Evolutionary conservation across 805 yeast genomes (phyloP).

Genomic region (Priceomyces medius): DNA sequence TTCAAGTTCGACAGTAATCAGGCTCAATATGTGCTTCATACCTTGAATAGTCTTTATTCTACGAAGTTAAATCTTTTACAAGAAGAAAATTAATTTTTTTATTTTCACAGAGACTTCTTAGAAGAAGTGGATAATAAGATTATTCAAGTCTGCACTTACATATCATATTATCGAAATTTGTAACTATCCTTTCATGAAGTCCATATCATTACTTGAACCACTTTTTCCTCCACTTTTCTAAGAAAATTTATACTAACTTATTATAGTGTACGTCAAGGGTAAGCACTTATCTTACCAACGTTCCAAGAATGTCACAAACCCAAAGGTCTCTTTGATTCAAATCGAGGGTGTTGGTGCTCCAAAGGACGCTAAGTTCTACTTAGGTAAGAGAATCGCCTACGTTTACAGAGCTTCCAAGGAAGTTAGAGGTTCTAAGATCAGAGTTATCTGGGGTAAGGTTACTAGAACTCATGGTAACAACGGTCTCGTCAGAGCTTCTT

Average conservation of each 20-base stretch:
- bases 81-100: too few relatives aligned
- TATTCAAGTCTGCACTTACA: too few relatives aligned
- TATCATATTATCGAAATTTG: too few relatives aligned
- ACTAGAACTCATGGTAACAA: conserved; percentile 98
- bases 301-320: conserved; percentile 97
- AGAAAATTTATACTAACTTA: conserved; percentile 28
- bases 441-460: conserved; percentile 99
- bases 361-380: conserved; percentile 97
- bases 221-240: not conserved
- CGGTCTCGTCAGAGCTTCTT: conserved; percentile 98
- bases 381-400: conserved; percentile 99
- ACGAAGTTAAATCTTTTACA: too few relatives aligned
- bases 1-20: too few relatives aligned
- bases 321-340: conserved; percentile 94
- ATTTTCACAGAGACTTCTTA: too few relatives aligned
- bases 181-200: too few relatives aligned
- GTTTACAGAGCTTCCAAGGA: conserved; percentile 99
- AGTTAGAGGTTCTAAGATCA: conserved; percentile 97
- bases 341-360: conserved; percentile 92
- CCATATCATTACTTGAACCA: too few relatives aligned
- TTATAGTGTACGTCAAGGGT: conserved; percentile 97
- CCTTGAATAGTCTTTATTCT: too few relatives aligned
- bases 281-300: conserved; percentile 99
- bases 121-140: too few relatives aligned
- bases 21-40: too few relatives aligned